Evolutionary conservation across 768 basidiomycete species (phyloP), one percentile per base, ranked within the genome.

Genomic region (Coprinellus micaceus): DNA sequence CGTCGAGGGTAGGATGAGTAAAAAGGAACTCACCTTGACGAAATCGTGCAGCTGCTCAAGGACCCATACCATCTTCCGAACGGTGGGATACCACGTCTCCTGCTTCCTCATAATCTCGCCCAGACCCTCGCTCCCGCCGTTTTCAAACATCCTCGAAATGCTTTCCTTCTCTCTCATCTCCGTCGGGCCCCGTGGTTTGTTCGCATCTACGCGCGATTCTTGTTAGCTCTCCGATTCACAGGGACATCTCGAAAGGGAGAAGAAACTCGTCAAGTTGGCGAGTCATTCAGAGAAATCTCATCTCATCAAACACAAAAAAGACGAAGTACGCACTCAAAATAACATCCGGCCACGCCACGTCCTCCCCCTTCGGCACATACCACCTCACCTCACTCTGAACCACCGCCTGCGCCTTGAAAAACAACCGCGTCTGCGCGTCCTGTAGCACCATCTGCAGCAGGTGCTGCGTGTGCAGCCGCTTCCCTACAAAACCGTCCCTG

Each of bases 331-430:
- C 53, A 89, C 89, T 80, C 46, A 84, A 72, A 15, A 98, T 79
- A 61, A 89, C 89, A 51, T 85, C 86, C 21, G 95, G 94, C 73
- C 94, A 98, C 13, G 85, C 84, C 46, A 98, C 71, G 67, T 98
- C 95, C 60, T 85, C 88, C 2, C 78, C 70, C 59, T 83, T 88
- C 0, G 93, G 86, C 1, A 79, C 77, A 68, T 89, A 98, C 63
- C 91, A 86, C 60, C 88, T 77, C 33, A 98, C 92, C 51, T 98
- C 96, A 29, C 83, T 81, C 65, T 94, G 90, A 29, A 99, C 84
- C 44, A 97, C 80, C 1, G 91, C 82, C 70, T 98, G 95, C 5
- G 95, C 95, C 67, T 97, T 90, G 81, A 98, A 98, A 63, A 98
- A 94, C 45, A 98, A 69, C 53, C 94, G 74, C 12, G 97, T 98